Base-by-base conservation (phyloP, 164 flowering plant species). In the Chimonanthus salicifolius region DNA sequence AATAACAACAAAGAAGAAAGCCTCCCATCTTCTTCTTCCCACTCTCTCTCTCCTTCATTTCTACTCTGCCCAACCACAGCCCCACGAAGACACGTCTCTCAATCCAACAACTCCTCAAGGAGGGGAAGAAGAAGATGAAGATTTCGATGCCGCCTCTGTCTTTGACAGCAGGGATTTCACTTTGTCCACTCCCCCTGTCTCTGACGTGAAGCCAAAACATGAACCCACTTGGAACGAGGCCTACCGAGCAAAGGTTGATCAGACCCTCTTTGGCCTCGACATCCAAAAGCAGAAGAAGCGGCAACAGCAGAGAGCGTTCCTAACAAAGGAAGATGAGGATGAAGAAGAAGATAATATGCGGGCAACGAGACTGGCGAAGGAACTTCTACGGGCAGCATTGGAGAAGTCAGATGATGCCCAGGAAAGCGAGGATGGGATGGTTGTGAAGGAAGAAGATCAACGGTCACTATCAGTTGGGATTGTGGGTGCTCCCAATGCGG, bases 401-500 rank as follows among this genome's bases (percentile, higher is more conserved):
- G 85, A 74, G 75, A 63, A 72, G 49, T 75, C 85, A 0, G 95
- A 89, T 43, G 95, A 89, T 43, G 87, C 82, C 21, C 92, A 81
- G 11, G 87, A 82, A 54, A 90, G 83, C 47, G 90, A 74, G 71
- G 82, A 80, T 47, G 72, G 62, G 50, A 67, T 62, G 78, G 68
- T 58, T 67, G 97, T 94, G 67, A 88, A 84, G 80, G 97, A 85
- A 78, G 99, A 96, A 72, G 93, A 96, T 76, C 98, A 94, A 86
- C 87, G 71, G 83, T 89, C 97, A 1, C 77, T 96, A 77, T 81
- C 92, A 2, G 99, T 96, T 62, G 99, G 98, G 64, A 94, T 96
- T 48, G 84, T 94, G 73, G 99, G 99, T 1, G 97, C 95, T 11
- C 99, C 99, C 0, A 96, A 96, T 84, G 97, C 99, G 58, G 99